Conservation (phyloP, 257 asterid species). For the Forsythia viridissima region DNA sequence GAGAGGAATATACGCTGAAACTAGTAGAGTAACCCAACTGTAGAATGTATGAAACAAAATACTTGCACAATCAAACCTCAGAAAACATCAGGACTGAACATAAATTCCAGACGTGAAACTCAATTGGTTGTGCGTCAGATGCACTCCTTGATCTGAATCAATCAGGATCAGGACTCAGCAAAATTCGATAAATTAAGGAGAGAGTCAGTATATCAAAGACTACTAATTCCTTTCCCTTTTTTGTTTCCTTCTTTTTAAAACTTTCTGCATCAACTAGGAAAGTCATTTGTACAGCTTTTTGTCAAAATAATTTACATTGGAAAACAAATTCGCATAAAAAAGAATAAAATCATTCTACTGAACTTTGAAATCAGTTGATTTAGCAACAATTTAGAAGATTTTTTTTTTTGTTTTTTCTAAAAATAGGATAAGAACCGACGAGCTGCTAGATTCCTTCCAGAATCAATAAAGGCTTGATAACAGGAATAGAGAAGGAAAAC, state of each 20-base stretch:
- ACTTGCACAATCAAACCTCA: neutral
- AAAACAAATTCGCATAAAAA: neutral
- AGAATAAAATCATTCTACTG: neutral
- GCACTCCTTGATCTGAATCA: neutral
- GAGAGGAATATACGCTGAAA: conserved; percentile 3
- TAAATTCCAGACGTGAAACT: neutral
- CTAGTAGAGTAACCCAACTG: neutral
- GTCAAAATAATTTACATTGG: neutral
- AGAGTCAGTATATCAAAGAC: neutral
- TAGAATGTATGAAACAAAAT: neutral
- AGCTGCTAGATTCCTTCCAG: neutral
- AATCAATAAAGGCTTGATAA: neutral
- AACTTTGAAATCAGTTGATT: conserved; percentile 1
- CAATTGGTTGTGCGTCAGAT: neutral
- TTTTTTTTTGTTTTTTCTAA: neutral
- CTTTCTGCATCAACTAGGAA: conserved; percentile 2
- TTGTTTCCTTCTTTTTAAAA: neutral
- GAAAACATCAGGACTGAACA: neutral
- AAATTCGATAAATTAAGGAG: neutral
- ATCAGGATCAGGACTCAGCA: conserved; percentile 4
- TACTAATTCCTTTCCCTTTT: neutral
- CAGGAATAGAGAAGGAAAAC: neutral
- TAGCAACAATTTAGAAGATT: conserved; percentile 23
- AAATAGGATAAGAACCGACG: neutral
- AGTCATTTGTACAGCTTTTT: neutral